Base-by-base conservation (phyloP, 331 rosid species). In the Spiraea crenata region DNA sequence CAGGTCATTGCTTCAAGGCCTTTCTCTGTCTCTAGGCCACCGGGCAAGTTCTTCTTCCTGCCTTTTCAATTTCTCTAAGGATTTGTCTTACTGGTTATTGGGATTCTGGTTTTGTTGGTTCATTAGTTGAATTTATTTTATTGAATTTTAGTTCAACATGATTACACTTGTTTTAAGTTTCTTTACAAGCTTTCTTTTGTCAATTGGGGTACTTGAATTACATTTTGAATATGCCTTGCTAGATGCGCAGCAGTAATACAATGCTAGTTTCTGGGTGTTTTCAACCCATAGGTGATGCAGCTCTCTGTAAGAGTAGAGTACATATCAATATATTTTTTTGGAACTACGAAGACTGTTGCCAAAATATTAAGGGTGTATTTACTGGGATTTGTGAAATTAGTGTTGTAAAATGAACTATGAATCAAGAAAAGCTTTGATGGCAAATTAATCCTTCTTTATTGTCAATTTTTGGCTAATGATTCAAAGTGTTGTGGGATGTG, bases 1-100 rank as follows among this genome's bases (percentile, higher is more conserved):
- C n/a, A 68, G 39, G 40, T 67, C 59, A 37, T 31, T 35, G 51
- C 71, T 56, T 68, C 77, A 9, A 73, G 82, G 76, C 14, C 72
- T 19, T 81, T 61, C 57, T 67, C 69, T 31, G n/a, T 40, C 65
- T 56, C 57, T 46, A 37, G 55, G n/a, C 48, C 82, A 10, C 49
- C 64, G 40, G 64, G 75, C 57, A 56, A 48, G 69, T 52, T 65
- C 72, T 60, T 51, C 46, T n/a, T 35, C 3, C 38, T 13, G 31
- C 57, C 54, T 20, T 11, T 40, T 44, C 9, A 0, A 19, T 63
- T n/a, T 42, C 9, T n/a, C 50, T 5, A 56, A 56, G 20, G 9
- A 4, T 48, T 48, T 48, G 52, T 48, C 6, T 5, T 48, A 48
- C 19, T 5, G 5, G 7, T 3, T 35, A 2, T 57, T 63, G 68